Base-by-base conservation (phyloP, 2,329 filamentous ascomycete genomes). In the Sporothrix pallida region DNA sequence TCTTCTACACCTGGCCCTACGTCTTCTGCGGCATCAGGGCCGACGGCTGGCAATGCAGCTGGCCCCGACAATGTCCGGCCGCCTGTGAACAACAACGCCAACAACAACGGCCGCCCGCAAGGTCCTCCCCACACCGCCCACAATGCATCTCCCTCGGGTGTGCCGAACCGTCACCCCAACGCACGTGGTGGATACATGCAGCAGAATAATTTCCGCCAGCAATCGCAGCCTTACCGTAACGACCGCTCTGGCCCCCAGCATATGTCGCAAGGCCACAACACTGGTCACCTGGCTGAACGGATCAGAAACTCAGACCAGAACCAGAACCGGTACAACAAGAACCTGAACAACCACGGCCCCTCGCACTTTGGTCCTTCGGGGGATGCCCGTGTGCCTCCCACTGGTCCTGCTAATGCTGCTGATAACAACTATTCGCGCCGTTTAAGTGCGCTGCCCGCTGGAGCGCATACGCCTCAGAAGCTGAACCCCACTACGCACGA, bases 341-440 rank as follows among this genome's bases (percentile, higher is more conserved):
- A 84, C 71, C 79, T 82, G 65, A 81, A 83, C 10, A 72, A 73
- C 9, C 76, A 77, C 44, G 71, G 67, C 3, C 74, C 73, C 13
- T 76, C 81, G 17, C 80, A 82, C 60, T 84, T 84, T 73, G 84
- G 90, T 67, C 85, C 87, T 46, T 81, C 89, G 46, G 88, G 89
- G 56, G 92, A 95, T 75, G 84, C 88, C 80, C 92, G 93, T 68
- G 86, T 88, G 37, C 92, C 93, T 17, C 92, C 93, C 1, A 92
- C 91, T 26, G 93, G 92, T 0, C 93, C 94, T 60, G 87, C 91
- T 8, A 88, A 88, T 82, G 78, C 83, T 75, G 79, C 84, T 75
- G 84, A 91, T 78, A 78, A 85, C 17, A 79, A 86, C 76, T 86
- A 88, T 83, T 82, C 85, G 79, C 84, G 87, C 78, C 84, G 89